Evolutionary conservation across 176 grass and related monocot genomes (phyloP).

Genomic region (Aechmea fasciata): DNA sequence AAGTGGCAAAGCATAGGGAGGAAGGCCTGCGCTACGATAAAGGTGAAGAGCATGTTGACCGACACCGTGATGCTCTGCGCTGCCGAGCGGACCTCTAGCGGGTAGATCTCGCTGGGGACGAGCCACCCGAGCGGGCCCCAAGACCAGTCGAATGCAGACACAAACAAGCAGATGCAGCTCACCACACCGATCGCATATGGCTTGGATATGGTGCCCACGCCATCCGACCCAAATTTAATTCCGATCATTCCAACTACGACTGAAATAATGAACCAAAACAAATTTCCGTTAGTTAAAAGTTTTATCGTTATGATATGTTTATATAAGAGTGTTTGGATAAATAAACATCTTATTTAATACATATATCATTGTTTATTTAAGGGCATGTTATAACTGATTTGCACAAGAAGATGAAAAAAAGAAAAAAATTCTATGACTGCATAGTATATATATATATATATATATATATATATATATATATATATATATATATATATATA

Average conservation of each 20-base stretch:
- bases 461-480: no score
- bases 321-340: no score
- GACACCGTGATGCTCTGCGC: neutral
- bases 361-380: no score
- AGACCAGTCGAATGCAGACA: neutral
- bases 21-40: neutral
- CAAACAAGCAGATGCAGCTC: neutral
- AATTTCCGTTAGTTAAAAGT: no score
- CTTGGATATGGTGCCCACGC: neutral
- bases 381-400: no score
- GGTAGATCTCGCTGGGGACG: neutral
- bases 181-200: neutral
- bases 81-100: neutral
- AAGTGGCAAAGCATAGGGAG: neutral
- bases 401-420: no score
- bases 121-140: neutral
- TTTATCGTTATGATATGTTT: no score
- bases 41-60: slow-evolving; percentile 3
- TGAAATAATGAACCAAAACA: neutral
- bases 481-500: no score
- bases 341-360: no score
- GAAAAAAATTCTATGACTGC: no score
- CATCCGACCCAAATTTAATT: neutral
- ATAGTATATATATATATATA: no score
- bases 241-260: neutral